Evolutionary conservation across 768 basidiomycete genomes (phyloP).

Genomic region (Mycena alexandri): DNA sequence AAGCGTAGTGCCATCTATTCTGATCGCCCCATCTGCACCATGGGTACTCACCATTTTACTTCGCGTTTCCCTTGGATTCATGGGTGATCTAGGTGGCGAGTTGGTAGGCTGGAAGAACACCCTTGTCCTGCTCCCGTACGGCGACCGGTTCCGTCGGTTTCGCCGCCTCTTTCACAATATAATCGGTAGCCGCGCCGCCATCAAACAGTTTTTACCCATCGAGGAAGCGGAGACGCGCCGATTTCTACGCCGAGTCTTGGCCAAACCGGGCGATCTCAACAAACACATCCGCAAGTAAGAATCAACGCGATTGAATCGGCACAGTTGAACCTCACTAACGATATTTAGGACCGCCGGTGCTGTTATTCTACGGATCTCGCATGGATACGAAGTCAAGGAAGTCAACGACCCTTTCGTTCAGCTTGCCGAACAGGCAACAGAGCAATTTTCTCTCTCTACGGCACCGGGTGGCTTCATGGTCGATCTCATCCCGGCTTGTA

Average conservation of each 20-base stretch:
- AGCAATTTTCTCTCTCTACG: conserved; percentile 66
- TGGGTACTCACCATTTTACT: conserved; percentile 32
- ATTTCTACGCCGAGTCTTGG: conserved; percentile 61
- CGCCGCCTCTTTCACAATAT: conserved; percentile 65
- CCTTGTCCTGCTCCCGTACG: conserved; percentile 67
- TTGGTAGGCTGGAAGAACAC: conserved; percentile 71
- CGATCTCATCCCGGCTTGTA: conserved; percentile 64
- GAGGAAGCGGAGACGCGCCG: conserved; percentile 62
- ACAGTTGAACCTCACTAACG: conserved; percentile 1
- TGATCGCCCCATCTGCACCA: conserved; percentile 65
- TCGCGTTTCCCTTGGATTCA: conserved; percentile 9
- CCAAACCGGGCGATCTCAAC: conserved; percentile 60
- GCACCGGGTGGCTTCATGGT: conserved; percentile 66
- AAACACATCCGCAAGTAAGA: conserved; percentile 63
- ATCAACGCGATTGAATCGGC: conserved; percentile 11
- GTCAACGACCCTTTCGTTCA: conserved; percentile 63
- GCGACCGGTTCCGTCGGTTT: conserved; percentile 67
- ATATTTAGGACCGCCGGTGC: conserved; percentile 63
- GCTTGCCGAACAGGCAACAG: conserved; percentile 66
- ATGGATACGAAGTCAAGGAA: conserved; percentile 68
- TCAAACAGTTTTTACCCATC: conserved; percentile 57
- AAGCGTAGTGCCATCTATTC: conserved; percentile 77
- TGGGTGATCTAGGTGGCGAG: conserved; percentile 58
- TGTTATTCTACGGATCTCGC: conserved; percentile 64
- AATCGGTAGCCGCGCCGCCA: conserved; percentile 59